Evolutionary conservation across 2,329 filamentous ascomycete species (phyloP).

Genomic region (Aspergillus neoniger): DNA sequence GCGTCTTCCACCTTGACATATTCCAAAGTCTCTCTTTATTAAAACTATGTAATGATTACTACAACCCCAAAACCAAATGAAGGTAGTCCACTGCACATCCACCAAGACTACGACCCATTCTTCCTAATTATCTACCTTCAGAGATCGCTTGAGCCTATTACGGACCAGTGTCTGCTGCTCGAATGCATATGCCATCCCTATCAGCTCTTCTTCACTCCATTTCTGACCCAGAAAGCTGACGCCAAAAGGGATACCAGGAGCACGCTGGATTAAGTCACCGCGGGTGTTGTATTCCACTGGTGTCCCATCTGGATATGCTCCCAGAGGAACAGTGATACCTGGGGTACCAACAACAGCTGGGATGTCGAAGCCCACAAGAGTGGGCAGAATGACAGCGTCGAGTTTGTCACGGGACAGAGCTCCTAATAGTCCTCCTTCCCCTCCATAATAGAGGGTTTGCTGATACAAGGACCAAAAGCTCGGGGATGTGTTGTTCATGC

Average conservation of each 20-base stretch:
- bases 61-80: background rate
- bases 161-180: conserved; percentile 62
- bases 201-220: conserved; percentile 63
- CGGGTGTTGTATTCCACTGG: conserved; percentile 42
- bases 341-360: conserved; percentile 62
- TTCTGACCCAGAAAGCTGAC: conserved; percentile 62
- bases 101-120: conserved; percentile 41
- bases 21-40: background rate
- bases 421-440: conserved; percentile 62
- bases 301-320: conserved; percentile 54
- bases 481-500: conserved; percentile 59
- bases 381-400: conserved; percentile 64
- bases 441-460: conserved; percentile 55
- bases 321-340: conserved; percentile 65
- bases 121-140: conserved; percentile 38
- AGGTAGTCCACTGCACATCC: background rate
- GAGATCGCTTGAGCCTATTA: conserved; percentile 50
- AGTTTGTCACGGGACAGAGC: conserved; percentile 59
- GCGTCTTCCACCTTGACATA: no score
- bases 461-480: conserved; percentile 62
- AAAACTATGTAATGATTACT: background rate
- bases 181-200: conserved; percentile 68
- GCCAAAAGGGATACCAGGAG: conserved; percentile 62
- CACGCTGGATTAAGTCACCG: conserved; percentile 55
- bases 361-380: conserved; percentile 49